These are phyloP conservation scores for Henckelia pumila DNA, from an alignment of 257 asterid species.

Conservation along the genomic window DNA sequence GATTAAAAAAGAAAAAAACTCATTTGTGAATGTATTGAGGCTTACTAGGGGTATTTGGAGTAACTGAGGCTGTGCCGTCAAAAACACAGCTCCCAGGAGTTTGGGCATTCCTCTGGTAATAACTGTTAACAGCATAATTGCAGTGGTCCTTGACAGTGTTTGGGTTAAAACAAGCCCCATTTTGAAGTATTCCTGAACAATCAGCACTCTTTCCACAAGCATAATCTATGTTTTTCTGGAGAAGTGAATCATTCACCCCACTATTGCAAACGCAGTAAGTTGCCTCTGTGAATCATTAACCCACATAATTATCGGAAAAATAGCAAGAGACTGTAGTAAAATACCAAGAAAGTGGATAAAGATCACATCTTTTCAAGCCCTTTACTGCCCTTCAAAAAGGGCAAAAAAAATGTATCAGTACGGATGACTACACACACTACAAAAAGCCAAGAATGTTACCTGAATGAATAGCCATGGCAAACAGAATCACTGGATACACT, in stretches of 20 bases:
- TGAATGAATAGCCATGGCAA: conserved; percentile 51
- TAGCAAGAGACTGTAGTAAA: conserved; percentile 4
- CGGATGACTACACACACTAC: not conserved
- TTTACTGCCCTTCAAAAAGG: conserved; percentile 16
- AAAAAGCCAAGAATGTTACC: conserved; percentile 27
- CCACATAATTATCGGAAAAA: not conserved
- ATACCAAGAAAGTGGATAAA: conserved; percentile 14
- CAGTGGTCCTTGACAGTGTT: conserved; percentile 84
- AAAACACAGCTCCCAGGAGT: conserved; percentile 64
- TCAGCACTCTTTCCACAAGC: conserved; percentile 89
- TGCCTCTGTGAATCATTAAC: not conserved
- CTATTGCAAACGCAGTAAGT: conserved; percentile 31
- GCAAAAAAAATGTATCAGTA: not conserved
- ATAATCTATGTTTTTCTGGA: conserved; percentile 79
- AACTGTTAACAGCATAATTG: conserved; percentile 84
- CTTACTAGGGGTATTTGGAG: conserved; percentile 50
- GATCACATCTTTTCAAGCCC: conserved; percentile 29
- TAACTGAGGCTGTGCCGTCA: conserved; percentile 46
- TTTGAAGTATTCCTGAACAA: conserved; percentile 52
- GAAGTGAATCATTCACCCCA: conserved; percentile 36
- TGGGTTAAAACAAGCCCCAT: conserved; percentile 71
- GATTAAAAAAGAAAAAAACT: not conserved
- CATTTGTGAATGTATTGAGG: not conserved
- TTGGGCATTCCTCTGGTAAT: conserved; percentile 60
- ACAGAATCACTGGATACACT: conserved; percentile 42